Base-by-base conservation (phyloP, 805 yeast genomes). In the Candida sonorensis region DNA sequence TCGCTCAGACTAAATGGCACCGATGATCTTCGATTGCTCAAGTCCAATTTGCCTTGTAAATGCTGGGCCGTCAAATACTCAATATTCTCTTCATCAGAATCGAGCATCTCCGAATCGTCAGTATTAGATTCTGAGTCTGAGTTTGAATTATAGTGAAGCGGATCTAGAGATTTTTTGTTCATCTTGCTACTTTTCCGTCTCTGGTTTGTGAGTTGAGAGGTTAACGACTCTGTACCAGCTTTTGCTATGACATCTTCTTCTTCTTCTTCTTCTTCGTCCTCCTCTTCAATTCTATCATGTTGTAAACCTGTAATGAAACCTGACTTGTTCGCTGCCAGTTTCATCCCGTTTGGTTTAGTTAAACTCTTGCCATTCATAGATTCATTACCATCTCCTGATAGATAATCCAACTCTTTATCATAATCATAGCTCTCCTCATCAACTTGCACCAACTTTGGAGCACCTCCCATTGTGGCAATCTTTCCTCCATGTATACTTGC, bases 81-180 rank as follows among this genome's bases (percentile, higher is more conserved):
- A 14, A 56, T 56, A 27, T 53, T 53, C 31, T 56, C 60, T 26
- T 53, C 56, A 34, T 55, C 60, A 1, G 57, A 50, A 29, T 55
- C 59, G 9, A 44, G 47, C 27, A 45, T 31, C 31, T 47, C 51
- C 1, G 54, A 48, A 26, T 52, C 57, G 12, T 37, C 48, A 8
- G 41, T 26, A 27, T 37, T 39, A 3, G 38, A 35, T 2, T 28
- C 33, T 13, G 38, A 27, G 24, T 34, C 32, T 12, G 31, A 35
- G 21, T 30, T 41, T 10, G 28, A 20, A 19, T 23, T 34, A n/a
- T 20, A 17, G 20, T 20, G 34, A 16, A 34, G 23, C 17, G 38
- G 34, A 13, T 26, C 18, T 5, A 27, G 23, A 5, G 38, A 33
- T n/a, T n/a, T n/a, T n/a, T n/a, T n/a, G n/a, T n/a, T n/a, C n/a